Base-by-base conservation (phyloP, 1,284 basidiomycete species). In the Rhodotorula sp. region DNA sequence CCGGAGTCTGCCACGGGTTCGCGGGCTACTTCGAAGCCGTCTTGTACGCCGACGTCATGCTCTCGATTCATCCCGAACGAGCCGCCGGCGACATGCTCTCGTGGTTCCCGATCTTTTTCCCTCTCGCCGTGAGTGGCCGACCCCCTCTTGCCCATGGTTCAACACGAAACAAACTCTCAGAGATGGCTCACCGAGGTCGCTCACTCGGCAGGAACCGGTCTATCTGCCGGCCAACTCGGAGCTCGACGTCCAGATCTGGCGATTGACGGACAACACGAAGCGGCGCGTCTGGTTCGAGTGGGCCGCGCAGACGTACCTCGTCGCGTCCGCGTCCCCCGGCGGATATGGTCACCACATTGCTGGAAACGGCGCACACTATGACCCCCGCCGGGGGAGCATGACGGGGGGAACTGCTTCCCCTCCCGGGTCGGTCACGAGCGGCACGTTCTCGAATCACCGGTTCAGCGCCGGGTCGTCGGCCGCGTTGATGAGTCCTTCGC, bases 21-120 rank as follows among this genome's bases (percentile, higher is more conserved):
- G 96, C 93, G 4, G 97, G 97, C 5, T 99, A 98, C 82, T 99
- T 99, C 79, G 96, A 99, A 82, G 93, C 96, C 0, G 88, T 93
- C 46, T 84, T 99, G 7, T 99, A 97, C 80, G 88, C 88, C 54
- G 89, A 91, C 76, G 86, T 99, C 29, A 91, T 91, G 0, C 84
- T 99, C 51, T 97, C 93, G 78, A 99, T 97, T 62, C 94, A 97
- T 80, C 97, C 97, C 0, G 88, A 93, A 68, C 88, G 89, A 62
- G 90, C 91, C 81, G 88, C 91, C 67, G 91, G 91, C 77, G 91
- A 98, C 77, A 98, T 99, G 96, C 85, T 98, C 72, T 96, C 92
- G 79, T 99, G 97, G 97, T 99, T 99, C 84, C 97, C 97, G 0
- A 84, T 98, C 48, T 97, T 93, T 84, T 97, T 99, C 82, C 96